phyloP scores from a whole-genome alignment of 2,329 filamentous ascomycete genomes.

The Rhinocladiella similis region DNA sequence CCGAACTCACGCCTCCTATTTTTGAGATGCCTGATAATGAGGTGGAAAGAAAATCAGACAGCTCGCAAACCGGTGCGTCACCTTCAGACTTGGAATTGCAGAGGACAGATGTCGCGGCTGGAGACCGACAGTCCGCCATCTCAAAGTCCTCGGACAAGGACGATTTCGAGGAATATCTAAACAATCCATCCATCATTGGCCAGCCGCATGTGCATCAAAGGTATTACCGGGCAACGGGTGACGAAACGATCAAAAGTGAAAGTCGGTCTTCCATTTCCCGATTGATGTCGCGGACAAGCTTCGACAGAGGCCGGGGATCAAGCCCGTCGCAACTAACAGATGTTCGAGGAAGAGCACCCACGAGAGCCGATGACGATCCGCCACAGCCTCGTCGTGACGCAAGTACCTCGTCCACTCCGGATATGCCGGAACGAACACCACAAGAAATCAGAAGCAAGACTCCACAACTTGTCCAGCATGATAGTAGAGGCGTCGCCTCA shows the following conservation, averaged over 20 bases:
- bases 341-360: not conserved
- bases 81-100: not conserved
- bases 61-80: not conserved
- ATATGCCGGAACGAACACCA: too few relatives aligned
- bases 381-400: not conserved
- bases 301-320: not conserved
- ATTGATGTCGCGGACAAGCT: not conserved
- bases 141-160: not conserved
- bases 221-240: not conserved
- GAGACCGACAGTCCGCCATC: not conserved
- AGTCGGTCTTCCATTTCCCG: not conserved
- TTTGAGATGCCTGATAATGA: constrained; percentile 4
- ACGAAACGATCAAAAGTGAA: not conserved
- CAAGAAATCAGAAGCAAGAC: not conserved
- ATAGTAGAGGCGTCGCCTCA: not conserved
- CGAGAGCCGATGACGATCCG: not conserved
- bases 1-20: not conserved
- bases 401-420: not conserved
- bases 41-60: not conserved
- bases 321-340: not conserved
- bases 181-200: not conserved
- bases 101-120: not conserved
- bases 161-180: not conserved
- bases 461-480: not conserved
- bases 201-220: not conserved